A percentile compares a stretch with the other conserved stretches of the same genome.
Conservation (phyloP, 352 stramenopile genomes). For the Nothophytophthora sp. region DNA sequence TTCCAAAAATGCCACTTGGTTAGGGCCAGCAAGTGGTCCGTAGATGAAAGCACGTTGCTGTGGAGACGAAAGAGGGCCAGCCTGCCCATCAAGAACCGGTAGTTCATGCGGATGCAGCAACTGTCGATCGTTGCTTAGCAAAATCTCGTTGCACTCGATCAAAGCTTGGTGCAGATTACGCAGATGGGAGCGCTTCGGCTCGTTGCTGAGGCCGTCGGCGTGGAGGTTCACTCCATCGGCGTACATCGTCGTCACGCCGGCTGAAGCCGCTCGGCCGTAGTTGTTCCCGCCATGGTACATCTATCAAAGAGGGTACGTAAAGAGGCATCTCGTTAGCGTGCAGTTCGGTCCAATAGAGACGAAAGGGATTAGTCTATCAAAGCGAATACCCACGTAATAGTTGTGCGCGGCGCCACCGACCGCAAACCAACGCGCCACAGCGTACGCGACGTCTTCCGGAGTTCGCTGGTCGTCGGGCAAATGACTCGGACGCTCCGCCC, state of each 20-base stretch:
- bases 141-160: constrained; percentile 53
- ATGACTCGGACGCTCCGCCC: constrained; percentile 37
- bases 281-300: constrained; percentile 85
- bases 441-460: constrained; percentile 56
- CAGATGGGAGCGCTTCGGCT: constrained; percentile 70
- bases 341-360: no score
- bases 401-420: constrained; percentile 65
- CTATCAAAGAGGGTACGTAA: no score
- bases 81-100: constrained; percentile 1
- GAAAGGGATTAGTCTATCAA: background rate
- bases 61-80: constrained; percentile 14
- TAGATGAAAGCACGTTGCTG: constrained; percentile 58
- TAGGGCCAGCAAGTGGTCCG: constrained; percentile 11
- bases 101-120: constrained; percentile 40
- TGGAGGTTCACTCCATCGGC: constrained; percentile 70
- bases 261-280: constrained; percentile 57
- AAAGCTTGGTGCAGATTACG: constrained; percentile 57
- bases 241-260: constrained; percentile 78
- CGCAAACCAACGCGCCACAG: constrained; percentile 68
- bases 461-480: constrained; percentile 48
- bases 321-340: no score
- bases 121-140: constrained; percentile 54
- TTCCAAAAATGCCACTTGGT: constrained; percentile 55
- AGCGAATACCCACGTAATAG: constrained; percentile 54
- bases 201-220: constrained; percentile 65